Evolutionary conservation across 148 eudicot species (phyloP).

Genomic region (Vaccinium myrtillus): DNA sequence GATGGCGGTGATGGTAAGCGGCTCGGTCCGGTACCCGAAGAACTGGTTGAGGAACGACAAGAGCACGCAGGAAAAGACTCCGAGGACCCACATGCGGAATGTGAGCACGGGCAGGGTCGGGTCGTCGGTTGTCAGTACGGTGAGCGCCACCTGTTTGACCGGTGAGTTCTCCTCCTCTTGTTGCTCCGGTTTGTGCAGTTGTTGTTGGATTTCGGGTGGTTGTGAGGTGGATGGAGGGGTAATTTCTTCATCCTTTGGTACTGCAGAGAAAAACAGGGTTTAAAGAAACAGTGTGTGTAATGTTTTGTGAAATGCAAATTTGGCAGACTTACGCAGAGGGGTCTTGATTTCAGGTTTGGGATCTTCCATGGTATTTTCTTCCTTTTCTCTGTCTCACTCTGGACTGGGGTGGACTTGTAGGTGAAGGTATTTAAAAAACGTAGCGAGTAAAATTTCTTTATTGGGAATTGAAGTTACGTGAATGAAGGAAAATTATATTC

Average conservation of each 20-base stretch:
- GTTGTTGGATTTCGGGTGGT: background rate
- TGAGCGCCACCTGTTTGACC: constrained; percentile 80
- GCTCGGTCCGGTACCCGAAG: constrained; percentile 93
- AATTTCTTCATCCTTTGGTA: constrained; percentile 15
- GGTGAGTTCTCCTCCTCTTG: constrained; percentile 56
- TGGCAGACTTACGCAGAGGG: constrained; percentile 33
- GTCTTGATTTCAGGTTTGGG: constrained; percentile 25
- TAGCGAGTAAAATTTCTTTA: no score
- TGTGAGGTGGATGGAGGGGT: constrained; percentile 14
- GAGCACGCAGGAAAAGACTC: constrained; percentile 62
- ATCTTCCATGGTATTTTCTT: constrained; percentile 29
- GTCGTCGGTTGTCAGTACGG: constrained; percentile 76
- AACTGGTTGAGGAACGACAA: constrained; percentile 94
- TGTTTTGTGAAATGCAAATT: background rate
- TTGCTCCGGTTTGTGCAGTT: background rate
- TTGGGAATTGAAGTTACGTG: no score
- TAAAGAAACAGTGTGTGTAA: background rate
- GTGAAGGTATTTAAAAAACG: background rate
- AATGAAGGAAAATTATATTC: no score
- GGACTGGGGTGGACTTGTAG: background rate
- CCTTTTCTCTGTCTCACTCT: background rate
- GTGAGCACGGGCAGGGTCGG: constrained; percentile 76
- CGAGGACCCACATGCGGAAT: constrained; percentile 90
- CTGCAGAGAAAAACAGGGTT: constrained; percentile 9
- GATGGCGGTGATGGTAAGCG: constrained; percentile 77